phyloP scores from a whole-genome alignment of 768 basidiomycete species.

The Ephemerocybe angulata region DNA sequence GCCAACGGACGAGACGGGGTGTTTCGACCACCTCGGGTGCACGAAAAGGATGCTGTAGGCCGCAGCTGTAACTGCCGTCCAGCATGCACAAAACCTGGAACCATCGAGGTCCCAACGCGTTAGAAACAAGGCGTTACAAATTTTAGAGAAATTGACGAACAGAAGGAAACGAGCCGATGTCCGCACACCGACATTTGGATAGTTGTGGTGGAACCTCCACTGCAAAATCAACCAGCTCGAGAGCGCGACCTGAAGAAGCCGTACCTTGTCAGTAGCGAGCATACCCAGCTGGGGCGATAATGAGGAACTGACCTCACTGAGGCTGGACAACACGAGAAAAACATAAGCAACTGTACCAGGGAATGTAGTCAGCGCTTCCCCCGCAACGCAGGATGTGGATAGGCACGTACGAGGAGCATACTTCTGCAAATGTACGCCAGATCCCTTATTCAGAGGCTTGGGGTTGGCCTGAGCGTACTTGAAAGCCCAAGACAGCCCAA shows the following conservation, averaged over 20 bases:
- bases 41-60: slow-evolving; percentile 55
- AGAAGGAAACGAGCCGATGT: slow-evolving; percentile 45
- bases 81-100: slow-evolving; percentile 53
- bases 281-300: background rate
- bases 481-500: slow-evolving; percentile 47
- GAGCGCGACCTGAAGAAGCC: slow-evolving; percentile 41
- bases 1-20: slow-evolving; percentile 52
- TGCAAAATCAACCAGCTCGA: slow-evolving; percentile 59
- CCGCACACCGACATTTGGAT: slow-evolving; percentile 43
- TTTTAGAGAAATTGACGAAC: slow-evolving; percentile 30
- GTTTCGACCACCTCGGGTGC: slow-evolving; percentile 54
- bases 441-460: slow-evolving; percentile 46
- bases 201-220: slow-evolving; percentile 49
- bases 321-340: slow-evolving; percentile 45
- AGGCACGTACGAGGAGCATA: slow-evolving; percentile 49
- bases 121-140: background rate
- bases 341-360: slow-evolving; percentile 43
- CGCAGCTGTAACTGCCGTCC: slow-evolving; percentile 55
- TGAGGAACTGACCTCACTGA: slow-evolving; percentile 38
- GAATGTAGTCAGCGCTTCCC: no score
- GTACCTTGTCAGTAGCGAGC: background rate
- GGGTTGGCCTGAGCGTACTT: slow-evolving; percentile 44
- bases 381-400: no score
- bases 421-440: slow-evolving; percentile 42
- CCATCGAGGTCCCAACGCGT: background rate